Evolutionary conservation across 768 basidiomycete species (phyloP).

Genomic region (Mycena polygramma): DNA sequence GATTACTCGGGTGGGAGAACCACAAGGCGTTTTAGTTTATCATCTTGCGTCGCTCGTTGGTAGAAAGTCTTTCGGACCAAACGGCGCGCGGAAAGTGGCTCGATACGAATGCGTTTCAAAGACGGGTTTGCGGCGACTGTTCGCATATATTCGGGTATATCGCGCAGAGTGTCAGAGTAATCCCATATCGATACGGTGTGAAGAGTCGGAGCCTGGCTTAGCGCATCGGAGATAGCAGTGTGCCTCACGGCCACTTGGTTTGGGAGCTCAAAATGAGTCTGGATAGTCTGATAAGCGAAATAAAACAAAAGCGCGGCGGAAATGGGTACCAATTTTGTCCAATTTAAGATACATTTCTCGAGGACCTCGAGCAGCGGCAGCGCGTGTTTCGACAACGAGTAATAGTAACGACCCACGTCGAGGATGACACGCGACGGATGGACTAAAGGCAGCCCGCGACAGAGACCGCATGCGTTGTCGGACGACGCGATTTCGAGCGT

Average conservation of each 20-base stretch:
- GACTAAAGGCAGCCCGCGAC: slow-evolving; percentile 19
- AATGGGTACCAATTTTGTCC: slow-evolving; percentile 5
- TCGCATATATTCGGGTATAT: not conserved
- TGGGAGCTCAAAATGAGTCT: slow-evolving; percentile 1
- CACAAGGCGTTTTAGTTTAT: not conserved
- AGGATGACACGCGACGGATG: slow-evolving; percentile 19
- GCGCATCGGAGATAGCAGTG: not conserved
- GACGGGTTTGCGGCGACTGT: slow-evolving; percentile 3
- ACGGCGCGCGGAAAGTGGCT: not conserved
- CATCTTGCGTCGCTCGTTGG: not conserved
- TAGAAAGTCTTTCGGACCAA: not conserved
- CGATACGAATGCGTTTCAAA: not conserved
- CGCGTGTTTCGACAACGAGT: too few species aligned
- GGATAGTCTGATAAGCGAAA: not conserved
- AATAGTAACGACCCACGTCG: too few species aligned
- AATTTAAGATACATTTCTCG: slow-evolving; percentile 9
- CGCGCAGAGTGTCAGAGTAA: too few species aligned
- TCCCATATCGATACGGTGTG: slow-evolving; percentile 6
- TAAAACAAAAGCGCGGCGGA: not conserved
- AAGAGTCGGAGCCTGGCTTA: slow-evolving; percentile 10
- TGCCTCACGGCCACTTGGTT: too few species aligned
- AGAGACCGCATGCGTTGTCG: slow-evolving; percentile 18
- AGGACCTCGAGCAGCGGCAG: not conserved
- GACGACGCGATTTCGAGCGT: not conserved
- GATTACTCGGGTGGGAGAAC: not conserved